Percentiles rank a stretch among this genome's conserved stretches.
Evolutionary conservation across 2,329 filamentous ascomycete species (phyloP).

Genomic region (Gremmenia infestans): DNA sequence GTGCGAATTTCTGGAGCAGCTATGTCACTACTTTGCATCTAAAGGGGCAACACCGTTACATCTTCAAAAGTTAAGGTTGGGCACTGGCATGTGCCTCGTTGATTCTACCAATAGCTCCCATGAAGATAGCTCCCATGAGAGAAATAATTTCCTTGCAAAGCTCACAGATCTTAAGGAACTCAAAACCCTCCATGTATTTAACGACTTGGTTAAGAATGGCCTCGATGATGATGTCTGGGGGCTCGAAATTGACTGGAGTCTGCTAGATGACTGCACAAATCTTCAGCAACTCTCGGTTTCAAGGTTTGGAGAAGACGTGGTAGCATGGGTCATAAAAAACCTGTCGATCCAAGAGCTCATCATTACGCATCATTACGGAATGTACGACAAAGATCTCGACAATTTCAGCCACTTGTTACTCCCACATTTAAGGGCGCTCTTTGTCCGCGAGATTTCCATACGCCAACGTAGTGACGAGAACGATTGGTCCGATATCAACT

Average conservation of each 20-base stretch:
- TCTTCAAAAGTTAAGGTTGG: constrained; percentile 4
- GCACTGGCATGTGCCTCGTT: neutral
- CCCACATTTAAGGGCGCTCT: constrained; percentile 6
- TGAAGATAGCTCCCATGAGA: neutral
- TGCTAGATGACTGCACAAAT: constrained; percentile 2
- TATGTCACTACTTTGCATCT: constrained; percentile 1
- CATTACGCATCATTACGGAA: constrained; percentile 7
- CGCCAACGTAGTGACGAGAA: neutral
- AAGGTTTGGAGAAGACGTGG: neutral
- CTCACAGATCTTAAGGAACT: neutral
- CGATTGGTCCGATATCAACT: neutral
- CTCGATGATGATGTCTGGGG: neutral
- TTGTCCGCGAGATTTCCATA: neutral
- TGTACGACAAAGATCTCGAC: constrained; percentile 2
- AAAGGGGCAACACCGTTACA: neutral
- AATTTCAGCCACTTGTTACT: constrained; percentile 6
- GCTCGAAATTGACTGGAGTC: constrained; percentile 1
- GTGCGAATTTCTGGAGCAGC: constrained; percentile 3
- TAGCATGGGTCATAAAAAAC: constrained; percentile 1
- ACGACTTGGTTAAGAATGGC: neutral
- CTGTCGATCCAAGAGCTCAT: constrained; percentile 9
- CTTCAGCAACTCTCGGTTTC: constrained; percentile 4
- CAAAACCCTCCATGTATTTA: constrained; percentile 5
- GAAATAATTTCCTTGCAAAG: constrained; percentile 2
- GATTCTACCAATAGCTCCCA: neutral